Base-by-base conservation (phyloP, 176 grass and related monocot species). In the Bonia amplexicaulis region DNA sequence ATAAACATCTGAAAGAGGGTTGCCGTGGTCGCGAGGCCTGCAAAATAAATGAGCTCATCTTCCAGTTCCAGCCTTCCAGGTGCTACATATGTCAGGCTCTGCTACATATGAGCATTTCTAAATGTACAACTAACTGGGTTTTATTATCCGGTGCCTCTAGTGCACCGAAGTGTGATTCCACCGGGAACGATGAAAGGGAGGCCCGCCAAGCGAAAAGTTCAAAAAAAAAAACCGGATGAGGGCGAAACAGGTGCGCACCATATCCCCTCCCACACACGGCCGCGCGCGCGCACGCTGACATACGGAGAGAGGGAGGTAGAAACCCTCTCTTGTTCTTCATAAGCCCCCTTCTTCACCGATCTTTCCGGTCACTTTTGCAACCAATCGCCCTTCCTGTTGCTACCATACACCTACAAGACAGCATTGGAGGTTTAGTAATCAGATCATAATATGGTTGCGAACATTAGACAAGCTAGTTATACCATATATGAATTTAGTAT, bases 401-500 rank as follows among this genome's bases (percentile, higher is more conserved):
- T 57, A 86, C 7, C 20, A 16, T 63, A 49, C 73, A 71, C 67
- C 88, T 90, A 12, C 57, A 86, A 10, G 20, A 58, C 11, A 66
- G 12, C 29, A 63, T 37, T 49, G 26, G 14, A 17, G 45, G 41
- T 83, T 85, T 39, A 48, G 31, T 17, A 66, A 45, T 83, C 74
- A 90, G 58, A 77, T 42, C 9, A 73, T 1, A 59, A 57, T 54
- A 66, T 20, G 8, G 27, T 66, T n/a, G 15, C 52, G 40, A 61
- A 76, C 17, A 22, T 55, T 61, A 27, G 48, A 70, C 47, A 66
- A 40, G 33, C 9, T 52, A 51, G 26, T 22, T 71, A 71, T 15
- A 22, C 15, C 54, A 3, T 8, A 7, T 26, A 25, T 15, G 4
- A 23, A 46, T 46, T 78, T 17, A 82, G 63, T 64, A 25, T 42